A percentile compares a stretch with the other conserved stretches of the same genome.
Conservation (phyloP, 2,329 filamentous ascomycete genomes). For the Apiospora hydei region DNA sequence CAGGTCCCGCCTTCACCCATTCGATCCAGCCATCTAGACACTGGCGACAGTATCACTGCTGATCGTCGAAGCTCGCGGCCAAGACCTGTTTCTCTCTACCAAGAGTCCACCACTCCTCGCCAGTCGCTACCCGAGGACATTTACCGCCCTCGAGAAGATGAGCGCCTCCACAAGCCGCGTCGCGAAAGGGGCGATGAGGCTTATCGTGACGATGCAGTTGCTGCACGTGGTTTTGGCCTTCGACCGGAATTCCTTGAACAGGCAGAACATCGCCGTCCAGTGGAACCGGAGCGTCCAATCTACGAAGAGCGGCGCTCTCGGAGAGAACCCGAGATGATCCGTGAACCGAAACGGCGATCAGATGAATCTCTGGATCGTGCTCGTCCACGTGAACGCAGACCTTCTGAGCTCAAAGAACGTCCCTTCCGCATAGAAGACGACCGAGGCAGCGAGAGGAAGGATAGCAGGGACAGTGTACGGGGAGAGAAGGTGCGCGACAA, state of each 20-base stretch:
- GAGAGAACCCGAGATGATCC: slow-evolving; percentile 43
- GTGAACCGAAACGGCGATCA: slow-evolving; percentile 38
- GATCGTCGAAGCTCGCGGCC: slow-evolving; percentile 44
- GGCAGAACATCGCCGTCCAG: slow-evolving; percentile 40
- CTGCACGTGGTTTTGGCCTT: slow-evolving; percentile 60
- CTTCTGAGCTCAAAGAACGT: slow-evolving; percentile 32
- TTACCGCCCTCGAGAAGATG: slow-evolving; percentile 57
- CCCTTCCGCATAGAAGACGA: slow-evolving; percentile 36
- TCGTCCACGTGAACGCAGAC: slow-evolving; percentile 35
- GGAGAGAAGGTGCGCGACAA: slow-evolving; percentile 53
- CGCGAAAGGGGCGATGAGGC: slow-evolving; percentile 51
- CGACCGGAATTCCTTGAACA: slow-evolving; percentile 49
- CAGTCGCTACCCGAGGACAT: slow-evolving; percentile 55
- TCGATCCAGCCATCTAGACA: slow-evolving; percentile 42
- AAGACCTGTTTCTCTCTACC: slow-evolving; percentile 60
- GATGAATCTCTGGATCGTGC: slow-evolving; percentile 39
- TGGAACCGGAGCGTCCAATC: slow-evolving; percentile 41
- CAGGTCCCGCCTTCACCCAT: slow-evolving; percentile 46
- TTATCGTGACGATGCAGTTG: slow-evolving; percentile 56
- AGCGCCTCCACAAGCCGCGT: slow-evolving; percentile 50
- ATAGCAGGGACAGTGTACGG: slow-evolving; percentile 43
- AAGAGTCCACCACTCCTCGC: slow-evolving; percentile 54
- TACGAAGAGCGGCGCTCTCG: slow-evolving; percentile 53
- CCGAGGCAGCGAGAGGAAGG: slow-evolving; percentile 36
- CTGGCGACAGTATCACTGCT: slow-evolving; percentile 44